phyloP scores from a whole-genome alignment of 768 basidiomycete species.

The Rhizopogon salebrosus region DNA sequence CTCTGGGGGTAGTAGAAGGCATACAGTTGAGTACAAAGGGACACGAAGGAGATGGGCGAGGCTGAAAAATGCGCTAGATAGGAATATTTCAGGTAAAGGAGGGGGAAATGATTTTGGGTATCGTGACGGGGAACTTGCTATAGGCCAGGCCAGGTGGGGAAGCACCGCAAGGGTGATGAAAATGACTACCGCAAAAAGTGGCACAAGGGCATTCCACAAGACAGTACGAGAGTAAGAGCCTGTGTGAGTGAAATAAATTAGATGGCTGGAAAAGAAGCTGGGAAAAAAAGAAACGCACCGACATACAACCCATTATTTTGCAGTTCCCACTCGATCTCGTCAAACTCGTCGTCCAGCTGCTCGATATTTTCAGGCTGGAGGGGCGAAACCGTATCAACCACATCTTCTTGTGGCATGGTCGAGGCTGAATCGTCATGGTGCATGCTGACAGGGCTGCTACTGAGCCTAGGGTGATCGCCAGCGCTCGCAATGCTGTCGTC shows the following conservation, averaged over 20 bases:
- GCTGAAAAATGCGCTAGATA: conserved; percentile 51
- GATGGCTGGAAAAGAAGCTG: not conserved
- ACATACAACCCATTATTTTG: conserved; percentile 45
- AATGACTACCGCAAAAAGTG: conserved; percentile 43
- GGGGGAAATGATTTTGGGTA: conserved; percentile 50
- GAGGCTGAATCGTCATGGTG: conserved; percentile 22
- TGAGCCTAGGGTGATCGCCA: conserved; percentile 18
- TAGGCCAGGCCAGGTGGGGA: conserved; percentile 46
- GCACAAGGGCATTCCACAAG: conserved; percentile 55
- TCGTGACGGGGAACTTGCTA: conserved; percentile 28
- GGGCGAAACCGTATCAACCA: conserved; percentile 7
- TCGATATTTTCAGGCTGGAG: conserved; percentile 9
- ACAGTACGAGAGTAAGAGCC: conserved; percentile 60
- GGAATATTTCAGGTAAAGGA: conserved; percentile 61
- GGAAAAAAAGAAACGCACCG: conserved; percentile 30
- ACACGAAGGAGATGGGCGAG: conserved; percentile 27
- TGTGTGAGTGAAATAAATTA: conserved; percentile 18
- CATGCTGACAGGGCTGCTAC: conserved; percentile 31
- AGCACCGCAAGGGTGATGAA: conserved; percentile 47
- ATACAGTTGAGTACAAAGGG: conserved; percentile 30
- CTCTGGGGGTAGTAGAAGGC: conserved; percentile 19
- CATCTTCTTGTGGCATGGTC: conserved; percentile 36
- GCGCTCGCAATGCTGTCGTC: conserved; percentile 27
- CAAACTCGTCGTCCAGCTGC: conserved; percentile 30
- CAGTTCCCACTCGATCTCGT: conserved; percentile 41